These are phyloP conservation scores for Calonectria pauciramosa DNA, from an alignment of 2,329 filamentous ascomycete genomes.

Conservation along the genomic window DNA sequence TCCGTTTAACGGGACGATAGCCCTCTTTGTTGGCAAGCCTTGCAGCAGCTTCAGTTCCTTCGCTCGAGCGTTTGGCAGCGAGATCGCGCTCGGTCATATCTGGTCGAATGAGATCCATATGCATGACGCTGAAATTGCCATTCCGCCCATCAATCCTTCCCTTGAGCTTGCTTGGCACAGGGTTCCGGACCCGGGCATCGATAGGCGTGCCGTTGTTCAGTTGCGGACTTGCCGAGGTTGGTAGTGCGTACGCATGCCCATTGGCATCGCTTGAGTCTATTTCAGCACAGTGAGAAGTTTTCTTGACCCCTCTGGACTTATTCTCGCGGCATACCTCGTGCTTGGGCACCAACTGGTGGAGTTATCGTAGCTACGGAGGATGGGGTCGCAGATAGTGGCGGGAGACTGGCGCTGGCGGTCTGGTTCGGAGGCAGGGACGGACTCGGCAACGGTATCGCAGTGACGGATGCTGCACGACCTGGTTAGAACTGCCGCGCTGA, in stretches of 20 bases:
- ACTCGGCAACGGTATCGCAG: conserved; percentile 23
- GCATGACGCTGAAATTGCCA: conserved; percentile 75
- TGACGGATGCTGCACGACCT: conserved; percentile 25
- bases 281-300: conserved; percentile 8
- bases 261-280: conserved; percentile 5
- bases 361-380: conserved; percentile 16
- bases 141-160: conserved; percentile 68
- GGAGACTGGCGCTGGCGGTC: conserved; percentile 6
- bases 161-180: conserved; percentile 73
- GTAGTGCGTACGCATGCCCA: neutral
- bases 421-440: conserved; percentile 1
- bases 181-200: conserved; percentile 61
- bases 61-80: conserved; percentile 72
- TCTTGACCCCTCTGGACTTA: conserved; percentile 9
- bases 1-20: conserved; percentile 65
- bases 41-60: conserved; percentile 71
- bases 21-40: conserved; percentile 67
- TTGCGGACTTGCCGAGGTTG: conserved; percentile 6
- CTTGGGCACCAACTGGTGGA: conserved; percentile 17
- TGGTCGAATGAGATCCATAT: conserved; percentile 66
- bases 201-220: conserved; percentile 38
- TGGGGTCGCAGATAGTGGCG: conserved; percentile 20
- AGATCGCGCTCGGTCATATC: conserved; percentile 64
- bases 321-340: conserved; percentile 31
- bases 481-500: conserved; percentile 32